A percentile compares a stretch with the other conserved stretches of the same genome.
Evolutionary conservation across 768 basidiomycete species (phyloP).

Genomic region (Floccularia luteovirens): DNA sequence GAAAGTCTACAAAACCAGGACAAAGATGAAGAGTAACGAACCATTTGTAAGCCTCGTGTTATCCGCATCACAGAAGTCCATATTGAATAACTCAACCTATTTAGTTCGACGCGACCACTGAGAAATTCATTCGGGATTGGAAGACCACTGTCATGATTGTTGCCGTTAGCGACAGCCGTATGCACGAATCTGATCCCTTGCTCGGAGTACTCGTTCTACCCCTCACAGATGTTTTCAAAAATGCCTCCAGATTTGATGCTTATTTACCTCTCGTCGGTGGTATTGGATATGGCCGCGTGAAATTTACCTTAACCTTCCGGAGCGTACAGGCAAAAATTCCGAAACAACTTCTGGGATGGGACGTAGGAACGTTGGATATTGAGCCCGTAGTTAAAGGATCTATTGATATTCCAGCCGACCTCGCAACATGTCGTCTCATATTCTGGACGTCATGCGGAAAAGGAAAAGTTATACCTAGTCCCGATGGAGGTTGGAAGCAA

Average conservation of each 20-base stretch:
- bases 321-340: constrained; percentile 55
- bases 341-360: constrained; percentile 54
- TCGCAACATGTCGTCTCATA: constrained; percentile 29
- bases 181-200: constrained; percentile 58
- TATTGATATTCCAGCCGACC: constrained; percentile 20
- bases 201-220: constrained; percentile 63
- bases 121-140: constrained; percentile 65
- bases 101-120: constrained; percentile 56
- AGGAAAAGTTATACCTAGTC: constrained; percentile 23
- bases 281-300: constrained; percentile 57
- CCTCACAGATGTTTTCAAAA: constrained; percentile 33
- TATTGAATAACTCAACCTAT: constrained; percentile 2
- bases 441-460: constrained; percentile 29
- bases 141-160: constrained; percentile 50
- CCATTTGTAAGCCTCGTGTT: constrained; percentile 28
- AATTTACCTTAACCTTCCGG: constrained; percentile 61
- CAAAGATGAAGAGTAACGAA: constrained; percentile 35
- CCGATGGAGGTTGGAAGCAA: constrained; percentile 23
- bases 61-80: neutral
- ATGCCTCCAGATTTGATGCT: constrained; percentile 47
- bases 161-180: constrained; percentile 52
- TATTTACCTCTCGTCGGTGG: constrained; percentile 64
- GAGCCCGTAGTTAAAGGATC: constrained; percentile 20
- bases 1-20: constrained; percentile 35
- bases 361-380: constrained; percentile 60